Evolutionary conservation across 164 flowering plant genomes (phyloP).

Genomic region (Buxus sempervirens): DNA sequence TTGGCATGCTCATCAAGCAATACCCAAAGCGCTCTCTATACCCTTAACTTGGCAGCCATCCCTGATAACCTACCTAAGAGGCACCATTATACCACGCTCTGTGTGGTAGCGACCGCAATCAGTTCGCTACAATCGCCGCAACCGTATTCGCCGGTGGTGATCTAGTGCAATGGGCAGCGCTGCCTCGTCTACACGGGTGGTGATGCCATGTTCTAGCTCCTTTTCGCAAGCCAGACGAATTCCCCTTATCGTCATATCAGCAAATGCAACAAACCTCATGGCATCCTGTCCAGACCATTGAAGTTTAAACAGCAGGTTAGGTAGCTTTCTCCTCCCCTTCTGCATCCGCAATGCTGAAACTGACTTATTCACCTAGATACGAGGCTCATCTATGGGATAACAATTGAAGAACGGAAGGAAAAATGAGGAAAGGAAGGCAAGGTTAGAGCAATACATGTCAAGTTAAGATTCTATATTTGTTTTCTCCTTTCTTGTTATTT

Average conservation of each 20-base stretch:
- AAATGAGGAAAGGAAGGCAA: conserved; percentile 92
- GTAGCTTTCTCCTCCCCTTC: neutral
- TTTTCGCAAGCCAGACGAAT: conserved; percentile 42
- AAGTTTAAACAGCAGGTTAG: conserved; percentile 45
- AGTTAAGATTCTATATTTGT: neutral
- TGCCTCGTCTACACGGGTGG: conserved; percentile 37
- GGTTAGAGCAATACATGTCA: conserved; percentile 27
- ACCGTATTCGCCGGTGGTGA: conserved; percentile 12
- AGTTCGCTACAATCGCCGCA: conserved; percentile 31
- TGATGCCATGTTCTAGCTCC: conserved; percentile 34
- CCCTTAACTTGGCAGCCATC: too few relatives aligned
- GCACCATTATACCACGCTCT: too few relatives aligned
- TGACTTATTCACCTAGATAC: conserved; percentile 19
- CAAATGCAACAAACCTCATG: conserved; percentile 28
- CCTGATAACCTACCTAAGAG: too few relatives aligned
- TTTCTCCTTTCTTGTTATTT: neutral
- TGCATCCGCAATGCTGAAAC: neutral
- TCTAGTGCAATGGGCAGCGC: conserved; percentile 28
- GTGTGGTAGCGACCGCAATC: conserved; percentile 40
- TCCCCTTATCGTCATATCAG: conserved; percentile 46
- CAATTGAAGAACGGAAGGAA: conserved; percentile 88
- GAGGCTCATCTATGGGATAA: conserved; percentile 95
- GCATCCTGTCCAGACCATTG: conserved; percentile 16
- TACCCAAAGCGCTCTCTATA: too few relatives aligned
- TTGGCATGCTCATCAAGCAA: too few relatives aligned